Base-by-base conservation (phyloP, 441 rosid genomes). In the Jatropha multifida region DNA sequence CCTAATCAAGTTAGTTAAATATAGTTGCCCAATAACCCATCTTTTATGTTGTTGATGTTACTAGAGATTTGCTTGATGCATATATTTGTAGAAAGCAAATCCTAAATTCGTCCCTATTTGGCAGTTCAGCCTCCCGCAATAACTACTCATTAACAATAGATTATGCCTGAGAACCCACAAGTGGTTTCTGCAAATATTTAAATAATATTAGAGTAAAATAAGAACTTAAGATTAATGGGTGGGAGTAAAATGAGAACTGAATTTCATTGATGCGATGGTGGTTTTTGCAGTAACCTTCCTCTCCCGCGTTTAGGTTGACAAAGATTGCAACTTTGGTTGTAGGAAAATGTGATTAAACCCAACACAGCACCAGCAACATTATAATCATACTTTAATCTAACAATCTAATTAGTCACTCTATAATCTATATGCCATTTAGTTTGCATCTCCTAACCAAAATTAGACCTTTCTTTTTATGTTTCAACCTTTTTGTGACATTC, bases 231-330 rank as follows among this genome's bases (percentile, higher is more conserved):
- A 32, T 32, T 32, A 32, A 32, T 1, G 32, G 32, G 32, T 32
- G 32, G 32, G 32, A 32, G 32, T 32, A 32, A 10, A 44, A 44
- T 10, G 6, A 44, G 48, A 44, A 44, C 7, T 4, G 46, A 42
- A 42, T 23, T 71, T 38, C 63, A 17, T 18, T 61, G 52, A 42
- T 42, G 12, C 4, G 68, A 41, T 32, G 41, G 44, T 54, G 58
- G n/a, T 15, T 15, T 63, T 65, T 40, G 54, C 77, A 40, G 72
- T 3, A 27, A 26, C 27, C 65, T 55, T 65, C 65, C 44, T 67
- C n/a, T 15, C 2, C 63, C 70, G 69, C 49, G 76, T 64, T 58
- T 71, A 14, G 42, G 12, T 44, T 55, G 48, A 26, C 26, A 38
- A 55, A 18, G 3, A 38, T 23, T 44, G 4, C 4, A 2, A 1